Evolutionary conservation across 192 early-diverging fungal genomes (phyloP).

Genomic region (Tieghemiomyces parasiticus): DNA sequence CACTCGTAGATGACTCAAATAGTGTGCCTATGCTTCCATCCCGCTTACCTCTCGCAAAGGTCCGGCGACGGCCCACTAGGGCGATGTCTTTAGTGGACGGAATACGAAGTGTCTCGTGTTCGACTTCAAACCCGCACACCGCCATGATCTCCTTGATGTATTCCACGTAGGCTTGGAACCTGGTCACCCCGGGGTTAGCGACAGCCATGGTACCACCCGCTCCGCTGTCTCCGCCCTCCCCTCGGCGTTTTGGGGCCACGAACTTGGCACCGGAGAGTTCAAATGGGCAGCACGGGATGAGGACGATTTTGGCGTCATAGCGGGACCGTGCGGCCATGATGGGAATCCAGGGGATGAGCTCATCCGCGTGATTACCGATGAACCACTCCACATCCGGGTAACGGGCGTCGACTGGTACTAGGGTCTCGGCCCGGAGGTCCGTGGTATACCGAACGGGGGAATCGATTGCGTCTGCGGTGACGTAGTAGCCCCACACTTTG

Average conservation of each 20-base stretch:
- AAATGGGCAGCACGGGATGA: constrained; percentile 78
- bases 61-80: constrained; percentile 38
- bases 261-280: constrained; percentile 50
- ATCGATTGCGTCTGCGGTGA: no score
- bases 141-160: constrained; percentile 36
- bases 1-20: not conserved
- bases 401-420: constrained; percentile 30
- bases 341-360: constrained; percentile 74
- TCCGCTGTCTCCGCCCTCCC: no score
- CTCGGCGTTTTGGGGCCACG: constrained; percentile 18
- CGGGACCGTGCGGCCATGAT: constrained; percentile 42
- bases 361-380: constrained; percentile 83
- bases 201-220: no score
- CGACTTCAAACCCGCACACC: constrained; percentile 39
- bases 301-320: constrained; percentile 35
- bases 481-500: constrained; percentile 53
- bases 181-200: constrained; percentile 40
- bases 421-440: constrained; percentile 31
- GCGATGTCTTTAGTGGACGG: constrained; percentile 72
- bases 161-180: constrained; percentile 51
- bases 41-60: not conserved
- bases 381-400: constrained; percentile 53
- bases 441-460: not conserved
- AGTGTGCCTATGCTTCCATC: not conserved
- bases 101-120: constrained; percentile 53